Evolutionary conservation across 208 protist species (phyloP), one percentile per base, ranked within the genome.

Genomic region (Angomonas deanei): DNA sequence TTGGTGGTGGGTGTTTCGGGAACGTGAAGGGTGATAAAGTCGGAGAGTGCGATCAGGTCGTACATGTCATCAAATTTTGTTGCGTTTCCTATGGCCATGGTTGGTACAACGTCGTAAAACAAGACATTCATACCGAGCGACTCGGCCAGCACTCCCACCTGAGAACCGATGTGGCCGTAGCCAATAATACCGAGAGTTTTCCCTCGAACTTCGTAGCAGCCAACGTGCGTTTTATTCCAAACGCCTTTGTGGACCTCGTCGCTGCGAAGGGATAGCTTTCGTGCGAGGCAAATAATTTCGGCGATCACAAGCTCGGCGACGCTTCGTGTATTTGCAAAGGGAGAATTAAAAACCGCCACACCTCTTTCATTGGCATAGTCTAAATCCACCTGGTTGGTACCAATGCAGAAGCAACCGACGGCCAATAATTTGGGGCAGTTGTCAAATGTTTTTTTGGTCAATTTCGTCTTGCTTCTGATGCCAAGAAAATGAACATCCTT

Each of bases 401-500:
- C 94, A 62, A 98, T 98, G 70, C 96, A 98, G 68, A 97, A 98
- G 74, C 94, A 98, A 15, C 94, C 93, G 34, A 97, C 80, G 21
- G 83, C 84, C 8, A 96, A 61, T 19, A 98, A 68, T 24, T 83
- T 78, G 6, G 87, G 81, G 0, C 91, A 92, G 13, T 32, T 34
- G n/a, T 84, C 66, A 15, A 97, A 66, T 8, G 97, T 66, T 26
- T 82, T 83, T 32, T 71, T 70, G 6, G 77, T 91, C 30, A 97
- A 46, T 21, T 82, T 78, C 10, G 94, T 97, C 74, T 97, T 97
- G 71, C 82, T 96, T 61, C 95, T 80, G 59, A 98, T 87, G 34
- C 96, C 93, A 10, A 98, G 64, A 28, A 95, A 82, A 47, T 97
- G 82, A 1, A 96, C 78, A 42, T 95, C 74, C 57, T 76, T 74